Conservation (phyloP, 1,284 basidiomycete genomes). For the Trichosporon inkin region DNA sequence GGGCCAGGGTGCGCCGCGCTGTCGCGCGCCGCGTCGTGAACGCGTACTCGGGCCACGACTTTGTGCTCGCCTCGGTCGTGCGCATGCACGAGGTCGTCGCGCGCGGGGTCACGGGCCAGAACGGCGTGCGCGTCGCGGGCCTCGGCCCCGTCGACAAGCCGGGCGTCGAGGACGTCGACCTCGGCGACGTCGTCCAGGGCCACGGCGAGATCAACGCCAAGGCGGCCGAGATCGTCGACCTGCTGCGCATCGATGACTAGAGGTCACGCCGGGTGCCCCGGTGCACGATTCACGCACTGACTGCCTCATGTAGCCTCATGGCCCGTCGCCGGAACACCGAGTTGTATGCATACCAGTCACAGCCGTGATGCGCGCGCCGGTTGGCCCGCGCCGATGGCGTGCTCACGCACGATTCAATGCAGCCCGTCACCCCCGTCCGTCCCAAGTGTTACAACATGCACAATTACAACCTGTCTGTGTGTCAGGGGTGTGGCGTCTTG, state of each 20-base stretch:
- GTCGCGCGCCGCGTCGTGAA: conserved; percentile 55
- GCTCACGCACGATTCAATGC: too few species aligned
- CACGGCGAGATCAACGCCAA: conserved; percentile 49
- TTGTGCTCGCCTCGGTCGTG: conserved; percentile 56
- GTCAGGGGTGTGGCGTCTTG: too few species aligned
- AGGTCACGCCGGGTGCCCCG: not conserved
- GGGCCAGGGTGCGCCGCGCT: conserved; percentile 51
- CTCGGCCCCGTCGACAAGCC: conserved; percentile 45
- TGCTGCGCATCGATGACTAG: conserved; percentile 45
- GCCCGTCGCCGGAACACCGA: too few species aligned
- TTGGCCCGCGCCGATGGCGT: too few species aligned
- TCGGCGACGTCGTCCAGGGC: conserved; percentile 46
- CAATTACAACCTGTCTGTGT: too few species aligned
- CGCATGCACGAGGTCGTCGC: conserved; percentile 54
- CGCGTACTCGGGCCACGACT: conserved; percentile 52
- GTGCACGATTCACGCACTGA: too few species aligned
- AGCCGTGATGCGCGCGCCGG: too few species aligned
- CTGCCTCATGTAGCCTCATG: too few species aligned
- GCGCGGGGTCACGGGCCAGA: conserved; percentile 47
- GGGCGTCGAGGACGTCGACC: conserved; percentile 52
- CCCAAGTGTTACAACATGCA: too few species aligned
- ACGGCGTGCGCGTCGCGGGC: conserved; percentile 49
- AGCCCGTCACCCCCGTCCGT: too few species aligned
- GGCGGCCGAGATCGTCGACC: conserved; percentile 43
- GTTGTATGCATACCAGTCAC: too few species aligned